Percentiles rank a stretch among this genome's conserved stretches.
Evolutionary conservation across 2,329 filamentous ascomycete species (phyloP).

Genomic region (Chaetomium sp.): DNA sequence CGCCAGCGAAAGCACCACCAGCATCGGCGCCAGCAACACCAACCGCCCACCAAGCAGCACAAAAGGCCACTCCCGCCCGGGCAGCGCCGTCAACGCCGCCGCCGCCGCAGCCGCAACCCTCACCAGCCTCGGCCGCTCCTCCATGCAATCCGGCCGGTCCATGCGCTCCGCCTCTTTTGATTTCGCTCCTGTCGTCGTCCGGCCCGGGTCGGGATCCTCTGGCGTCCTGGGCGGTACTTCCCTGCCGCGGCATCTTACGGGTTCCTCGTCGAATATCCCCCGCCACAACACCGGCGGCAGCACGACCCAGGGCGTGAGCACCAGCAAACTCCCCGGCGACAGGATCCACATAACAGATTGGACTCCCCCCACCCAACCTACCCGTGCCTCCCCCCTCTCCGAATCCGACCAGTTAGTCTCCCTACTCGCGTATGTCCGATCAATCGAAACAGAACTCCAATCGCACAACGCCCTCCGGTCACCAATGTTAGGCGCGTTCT

Average conservation of each 20-base stretch:
- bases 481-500: conserved; percentile 85
- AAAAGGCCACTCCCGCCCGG: conserved; percentile 39
- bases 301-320: not conserved
- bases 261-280: not conserved
- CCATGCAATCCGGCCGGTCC: conserved; percentile 40
- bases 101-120: conserved; percentile 8
- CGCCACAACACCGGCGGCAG: not conserved
- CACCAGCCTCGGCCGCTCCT: conserved; percentile 25
- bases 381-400: conserved; percentile 71
- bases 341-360: conserved; percentile 79
- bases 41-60: conserved; percentile 27
- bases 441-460: conserved; percentile 78
- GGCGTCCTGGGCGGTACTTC: conserved; percentile 23
- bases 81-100: conserved; percentile 39
- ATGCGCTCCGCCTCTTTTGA: conserved; percentile 56
- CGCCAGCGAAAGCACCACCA: conserved; percentile 18
- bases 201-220: conserved; percentile 42
- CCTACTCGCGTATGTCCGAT: conserved; percentile 71
- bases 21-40: conserved; percentile 21
- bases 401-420: conserved; percentile 77
- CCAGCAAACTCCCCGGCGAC: conserved; percentile 69
- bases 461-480: conserved; percentile 82
- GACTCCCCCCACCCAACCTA: conserved; percentile 81
- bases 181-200: conserved; percentile 41
- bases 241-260: conserved; percentile 2